phyloP scores from a whole-genome alignment of 148 eudicot species.

The Rhododendron ferrugineum region DNA sequence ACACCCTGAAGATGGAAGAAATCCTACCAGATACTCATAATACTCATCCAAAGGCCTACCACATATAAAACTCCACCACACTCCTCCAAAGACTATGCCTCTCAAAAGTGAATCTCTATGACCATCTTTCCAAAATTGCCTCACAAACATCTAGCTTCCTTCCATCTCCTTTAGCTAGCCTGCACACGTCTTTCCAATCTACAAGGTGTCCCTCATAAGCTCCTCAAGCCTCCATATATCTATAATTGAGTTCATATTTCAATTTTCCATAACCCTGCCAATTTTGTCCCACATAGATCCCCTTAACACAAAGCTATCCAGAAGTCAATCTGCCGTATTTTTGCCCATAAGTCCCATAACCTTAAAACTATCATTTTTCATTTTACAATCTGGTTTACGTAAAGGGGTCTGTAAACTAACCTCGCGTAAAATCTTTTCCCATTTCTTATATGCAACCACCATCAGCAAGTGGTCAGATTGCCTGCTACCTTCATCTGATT shows the following conservation, averaged over 20 bases:
- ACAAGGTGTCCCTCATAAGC: neutral
- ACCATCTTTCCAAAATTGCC: neutral
- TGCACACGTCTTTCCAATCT: neutral
- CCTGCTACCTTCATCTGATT: constrained; percentile 38
- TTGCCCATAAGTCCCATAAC: neutral
- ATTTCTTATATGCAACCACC: constrained; percentile 82
- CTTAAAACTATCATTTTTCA: neutral
- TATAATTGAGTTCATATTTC: neutral
- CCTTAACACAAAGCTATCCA: neutral
- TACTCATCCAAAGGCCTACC: neutral
- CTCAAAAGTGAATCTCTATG: neutral
- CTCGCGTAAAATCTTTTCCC: constrained; percentile 73
- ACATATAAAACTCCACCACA: neutral
- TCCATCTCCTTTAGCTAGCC: neutral
- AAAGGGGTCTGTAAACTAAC: constrained; percentile 24
- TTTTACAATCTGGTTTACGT: neutral
- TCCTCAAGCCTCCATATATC: neutral
- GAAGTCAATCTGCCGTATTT: neutral
- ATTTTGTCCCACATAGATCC: neutral
- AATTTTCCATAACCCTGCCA: neutral
- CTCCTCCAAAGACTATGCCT: neutral
- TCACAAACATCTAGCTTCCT: neutral
- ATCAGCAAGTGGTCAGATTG: constrained; percentile 89
- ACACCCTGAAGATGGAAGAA: neutral
- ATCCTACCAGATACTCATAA: neutral